Base-by-base conservation (phyloP, 2,329 filamentous ascomycete species). In the Arachnomyces sp. region DNA sequence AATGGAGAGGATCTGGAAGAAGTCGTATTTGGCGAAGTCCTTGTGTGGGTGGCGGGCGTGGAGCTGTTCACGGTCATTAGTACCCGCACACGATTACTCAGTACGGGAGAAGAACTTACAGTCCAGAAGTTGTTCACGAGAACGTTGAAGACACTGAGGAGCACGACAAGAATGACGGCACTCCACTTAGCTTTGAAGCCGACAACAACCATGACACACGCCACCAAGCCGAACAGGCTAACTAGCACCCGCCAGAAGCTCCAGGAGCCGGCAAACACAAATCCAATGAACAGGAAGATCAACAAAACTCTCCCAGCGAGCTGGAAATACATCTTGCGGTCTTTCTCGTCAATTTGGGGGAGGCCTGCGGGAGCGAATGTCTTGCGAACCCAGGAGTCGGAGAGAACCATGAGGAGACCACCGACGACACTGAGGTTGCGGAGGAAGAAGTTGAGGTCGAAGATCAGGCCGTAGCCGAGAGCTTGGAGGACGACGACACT, bases 101-200 rank as follows among this genome's bases (percentile, higher is more conserved):
- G 5, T 5, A 25, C 9, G 9, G 48, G 62, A 56, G 34, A 33
- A 52, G 34, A 48, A 72, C 86, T 73, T 74, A 94, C 89, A 60
- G 89, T 96, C 92, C 92, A 98, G 75, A 95, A 98, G 78, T 96
- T 98, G 80, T 98, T 98, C 56, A 96, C 92, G 49, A 96, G 66
- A 34, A 98, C 67, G 67, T 98, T 98, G 75, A 98, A 98, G 49
- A 95, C 72, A 69, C 89, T 95, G 58, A 98, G 73, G 56, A 98
- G 88, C 44, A 98, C 78, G 20, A 98, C 92, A 52, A 98, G 73
- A 55, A 98, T 84, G 39, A 92, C 89, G 31, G 92, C 92, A 65
- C 89, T 95, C 74, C 88, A 94, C 79, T 98, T 98, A 59, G 92
- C 90, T 80, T 98, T 98, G 80, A 98, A 98, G 33, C 92, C 92